phyloP scores from a whole-genome alignment of 2,329 filamentous ascomycete species.

The Chrysoporthe puriensis region DNA sequence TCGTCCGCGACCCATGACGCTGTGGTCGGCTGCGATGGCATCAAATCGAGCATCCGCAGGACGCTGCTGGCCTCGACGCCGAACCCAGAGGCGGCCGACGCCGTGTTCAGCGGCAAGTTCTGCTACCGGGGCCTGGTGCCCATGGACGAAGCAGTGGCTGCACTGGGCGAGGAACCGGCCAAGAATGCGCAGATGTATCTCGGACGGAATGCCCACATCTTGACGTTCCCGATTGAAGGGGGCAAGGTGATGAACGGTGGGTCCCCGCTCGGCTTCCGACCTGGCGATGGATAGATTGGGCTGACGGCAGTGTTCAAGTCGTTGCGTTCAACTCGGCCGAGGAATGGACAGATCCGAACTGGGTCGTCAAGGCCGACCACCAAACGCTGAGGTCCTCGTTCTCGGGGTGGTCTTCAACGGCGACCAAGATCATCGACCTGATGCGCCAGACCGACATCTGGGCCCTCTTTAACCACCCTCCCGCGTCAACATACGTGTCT shows the following conservation, averaged over 20 bases:
- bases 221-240: slow-evolving; percentile 25
- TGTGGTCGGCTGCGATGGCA: slow-evolving; percentile 36
- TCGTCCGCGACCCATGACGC: slow-evolving; percentile 27
- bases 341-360: slow-evolving; percentile 24
- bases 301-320: slow-evolving; percentile 54
- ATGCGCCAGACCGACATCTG: slow-evolving; percentile 40
- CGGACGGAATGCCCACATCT: slow-evolving; percentile 25
- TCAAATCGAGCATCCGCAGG: slow-evolving; percentile 44
- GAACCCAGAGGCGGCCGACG: slow-evolving; percentile 43
- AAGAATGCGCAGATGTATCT: slow-evolving; percentile 35
- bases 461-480: slow-evolving; percentile 51
- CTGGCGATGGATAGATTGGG: background rate
- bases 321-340: slow-evolving; percentile 35
- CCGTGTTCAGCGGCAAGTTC: slow-evolving; percentile 58
- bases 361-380: slow-evolving; percentile 25
- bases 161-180: slow-evolving; percentile 48
- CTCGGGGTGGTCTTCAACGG: slow-evolving; percentile 38
- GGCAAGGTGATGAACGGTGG: slow-evolving; percentile 30
- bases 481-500: slow-evolving; percentile 44
- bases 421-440: slow-evolving; percentile 38
- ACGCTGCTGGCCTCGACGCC: slow-evolving; percentile 50
- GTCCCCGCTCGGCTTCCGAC: background rate
- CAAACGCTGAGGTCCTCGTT: slow-evolving; percentile 36
- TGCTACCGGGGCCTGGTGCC: slow-evolving; percentile 56
- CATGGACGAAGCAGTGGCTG: slow-evolving; percentile 57